Evolutionary conservation across 805 yeast species (phyloP).

Genomic region (Candida silvicultrix): DNA sequence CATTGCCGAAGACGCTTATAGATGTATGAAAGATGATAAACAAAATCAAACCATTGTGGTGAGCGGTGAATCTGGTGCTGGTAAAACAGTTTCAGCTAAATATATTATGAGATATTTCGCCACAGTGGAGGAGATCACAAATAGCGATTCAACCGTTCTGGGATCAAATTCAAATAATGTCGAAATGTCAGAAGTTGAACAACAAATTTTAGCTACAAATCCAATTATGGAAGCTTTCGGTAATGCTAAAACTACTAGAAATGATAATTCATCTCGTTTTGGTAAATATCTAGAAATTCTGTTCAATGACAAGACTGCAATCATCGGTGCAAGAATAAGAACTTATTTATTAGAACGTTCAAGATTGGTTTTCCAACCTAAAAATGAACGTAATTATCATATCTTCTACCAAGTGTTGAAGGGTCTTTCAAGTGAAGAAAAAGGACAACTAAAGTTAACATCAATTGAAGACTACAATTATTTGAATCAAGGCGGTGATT

Average conservation of each 20-base stretch:
- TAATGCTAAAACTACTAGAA: constrained; percentile 95
- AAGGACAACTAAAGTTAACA: constrained; percentile 52
- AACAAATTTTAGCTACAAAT: constrained; percentile 91
- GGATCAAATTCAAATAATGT: constrained; percentile 33
- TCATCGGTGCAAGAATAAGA: constrained; percentile 91
- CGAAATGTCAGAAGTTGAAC: constrained; percentile 87
- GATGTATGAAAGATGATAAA: constrained; percentile 84
- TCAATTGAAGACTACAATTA: constrained; percentile 67
- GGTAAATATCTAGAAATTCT: constrained; percentile 93
- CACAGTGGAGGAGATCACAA: constrained; percentile 61
- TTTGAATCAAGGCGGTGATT: constrained; percentile 83
- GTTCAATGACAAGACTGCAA: constrained; percentile 67
- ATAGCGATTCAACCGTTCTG: constrained; percentile 24
- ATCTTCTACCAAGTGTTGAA: constrained; percentile 84
- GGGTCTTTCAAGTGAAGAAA: constrained; percentile 55
- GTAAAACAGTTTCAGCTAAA: constrained; percentile 95
- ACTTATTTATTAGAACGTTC: constrained; percentile 92
- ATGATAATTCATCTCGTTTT: constrained; percentile 95
- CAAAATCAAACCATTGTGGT: constrained; percentile 94
- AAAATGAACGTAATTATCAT: constrained; percentile 88
- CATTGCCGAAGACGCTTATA: constrained; percentile 94
- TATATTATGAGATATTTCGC: constrained; percentile 98
- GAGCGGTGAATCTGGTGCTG: constrained; percentile 98
- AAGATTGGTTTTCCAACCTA: constrained; percentile 88
- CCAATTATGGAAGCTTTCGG: constrained; percentile 98